phyloP scores from a whole-genome alignment of 352 stramenopile species.

The Phytophthora aleatoria region DNA sequence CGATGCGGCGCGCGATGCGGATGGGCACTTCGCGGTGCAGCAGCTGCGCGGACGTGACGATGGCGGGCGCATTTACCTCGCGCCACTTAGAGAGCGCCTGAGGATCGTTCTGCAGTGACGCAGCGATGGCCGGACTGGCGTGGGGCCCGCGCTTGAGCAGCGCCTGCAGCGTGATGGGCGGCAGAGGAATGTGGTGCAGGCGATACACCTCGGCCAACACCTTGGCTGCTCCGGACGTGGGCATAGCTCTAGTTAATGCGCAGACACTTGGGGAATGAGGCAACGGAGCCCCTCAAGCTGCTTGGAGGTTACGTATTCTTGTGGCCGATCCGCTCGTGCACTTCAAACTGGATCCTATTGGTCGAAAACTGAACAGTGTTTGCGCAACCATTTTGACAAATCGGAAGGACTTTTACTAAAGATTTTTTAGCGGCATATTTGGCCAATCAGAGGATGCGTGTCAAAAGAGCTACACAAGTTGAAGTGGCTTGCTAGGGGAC shows the following conservation, averaged over 20 bases:
- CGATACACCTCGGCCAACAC: constrained; percentile 84
- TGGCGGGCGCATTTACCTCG: constrained; percentile 65
- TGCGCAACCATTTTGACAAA: constrained; percentile 4
- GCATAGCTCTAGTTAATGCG: constrained; percentile 17
- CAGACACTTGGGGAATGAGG: constrained; percentile 21
- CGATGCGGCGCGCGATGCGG: constrained; percentile 77
- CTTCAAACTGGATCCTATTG: constrained; percentile 6
- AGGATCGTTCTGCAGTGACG: constrained; percentile 57
- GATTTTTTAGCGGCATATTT: neutral
- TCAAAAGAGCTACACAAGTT: constrained; percentile 2
- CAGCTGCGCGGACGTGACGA: constrained; percentile 80
- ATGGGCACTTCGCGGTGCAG: constrained; percentile 84
- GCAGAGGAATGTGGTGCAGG: constrained; percentile 80
- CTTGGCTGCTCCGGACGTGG: constrained; percentile 54
- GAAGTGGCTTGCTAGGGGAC: neutral
- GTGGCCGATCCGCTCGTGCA: neutral
- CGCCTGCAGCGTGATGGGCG: constrained; percentile 79
- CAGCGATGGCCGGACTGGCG: constrained; percentile 48
- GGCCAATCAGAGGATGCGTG: constrained; percentile 5
- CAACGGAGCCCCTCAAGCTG: neutral
- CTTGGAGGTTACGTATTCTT: neutral
- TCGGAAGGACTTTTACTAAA: neutral
- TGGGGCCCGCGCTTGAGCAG: constrained; percentile 70
- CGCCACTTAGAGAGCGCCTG: constrained; percentile 61
- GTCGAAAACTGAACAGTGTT: neutral